Percentiles rank a stretch among this genome's conserved stretches.
phyloP scores from a whole-genome alignment of 2,329 filamentous ascomycete species.

The Coniella vitis region DNA sequence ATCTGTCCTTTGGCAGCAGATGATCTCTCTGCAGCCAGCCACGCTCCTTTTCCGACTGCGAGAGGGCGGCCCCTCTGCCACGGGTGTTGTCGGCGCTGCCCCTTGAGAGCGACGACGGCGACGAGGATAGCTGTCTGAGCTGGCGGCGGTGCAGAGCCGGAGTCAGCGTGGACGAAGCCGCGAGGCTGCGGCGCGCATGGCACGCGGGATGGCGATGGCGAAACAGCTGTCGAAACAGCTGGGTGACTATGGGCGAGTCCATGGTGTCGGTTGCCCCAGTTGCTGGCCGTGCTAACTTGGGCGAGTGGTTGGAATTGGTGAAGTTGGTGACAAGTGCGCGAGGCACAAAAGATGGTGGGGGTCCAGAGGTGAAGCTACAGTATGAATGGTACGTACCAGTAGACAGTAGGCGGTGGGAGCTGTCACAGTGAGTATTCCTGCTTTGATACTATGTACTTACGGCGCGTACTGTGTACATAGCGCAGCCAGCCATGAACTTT shows the following conservation, averaged over 20 bases:
- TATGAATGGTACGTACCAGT: too few species aligned
- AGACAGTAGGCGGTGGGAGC: too few species aligned
- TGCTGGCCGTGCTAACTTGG: too few species aligned
- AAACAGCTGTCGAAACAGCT: constrained; percentile 81
- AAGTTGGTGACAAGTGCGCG: not conserved
- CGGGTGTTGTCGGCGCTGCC: constrained; percentile 18
- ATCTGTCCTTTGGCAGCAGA: constrained; percentile 67
- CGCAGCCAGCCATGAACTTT: too few species aligned
- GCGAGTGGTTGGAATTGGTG: too few species aligned
- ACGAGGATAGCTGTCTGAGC: constrained; percentile 27
- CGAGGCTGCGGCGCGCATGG: constrained; percentile 42
- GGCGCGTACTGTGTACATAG: too few species aligned
- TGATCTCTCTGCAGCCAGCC: constrained; percentile 82
- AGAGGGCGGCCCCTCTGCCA: constrained; percentile 22
- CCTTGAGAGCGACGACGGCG: constrained; percentile 20
- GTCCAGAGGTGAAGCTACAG: too few species aligned
- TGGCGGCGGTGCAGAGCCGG: constrained; percentile 33
- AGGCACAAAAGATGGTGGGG: not conserved
- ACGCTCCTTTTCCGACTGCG: constrained; percentile 47
- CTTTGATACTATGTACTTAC: too few species aligned
- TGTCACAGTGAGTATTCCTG: too few species aligned
- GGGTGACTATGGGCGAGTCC: constrained; percentile 74
- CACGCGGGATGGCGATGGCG: constrained; percentile 56
- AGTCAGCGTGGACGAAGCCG: constrained; percentile 27
- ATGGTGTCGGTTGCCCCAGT: constrained; percentile 36